These are phyloP conservation scores for Eucommia ulmoides DNA, from an alignment of 257 asterid species.

Conservation along the genomic window DNA sequence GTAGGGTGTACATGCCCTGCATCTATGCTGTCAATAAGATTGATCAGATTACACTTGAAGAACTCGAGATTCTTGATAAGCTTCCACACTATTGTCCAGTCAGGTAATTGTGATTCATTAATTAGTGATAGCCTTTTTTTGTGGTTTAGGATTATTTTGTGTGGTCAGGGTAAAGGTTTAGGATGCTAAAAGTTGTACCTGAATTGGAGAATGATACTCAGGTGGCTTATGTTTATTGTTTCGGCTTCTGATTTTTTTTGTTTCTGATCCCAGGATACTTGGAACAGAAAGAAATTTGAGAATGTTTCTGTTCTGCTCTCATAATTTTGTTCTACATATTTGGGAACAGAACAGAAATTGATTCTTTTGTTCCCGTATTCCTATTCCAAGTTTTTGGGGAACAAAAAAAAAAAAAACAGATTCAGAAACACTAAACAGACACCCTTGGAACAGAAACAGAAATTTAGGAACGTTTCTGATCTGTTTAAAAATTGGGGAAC, in stretches of 20 bases:
- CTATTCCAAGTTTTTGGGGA: no score
- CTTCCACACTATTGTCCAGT: conserved; percentile 97
- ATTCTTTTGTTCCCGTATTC: no score
- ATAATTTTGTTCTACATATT: no score
- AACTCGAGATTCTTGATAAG: conserved; percentile 90
- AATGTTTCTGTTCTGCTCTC: no score
- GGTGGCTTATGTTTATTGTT: neutral
- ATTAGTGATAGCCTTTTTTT: neutral
- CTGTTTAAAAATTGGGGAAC: no score
- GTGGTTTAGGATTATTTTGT: neutral
- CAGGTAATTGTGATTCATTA: conserved; percentile 37
- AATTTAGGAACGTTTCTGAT: no score
- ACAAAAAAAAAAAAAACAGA: no score
- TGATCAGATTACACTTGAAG: conserved; percentile 96
- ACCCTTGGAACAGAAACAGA: no score
- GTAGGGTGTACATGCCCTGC: conserved; percentile 91
- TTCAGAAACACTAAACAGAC: no score
- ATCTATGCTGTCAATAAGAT: conserved; percentile 88
- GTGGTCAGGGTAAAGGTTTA: no score
- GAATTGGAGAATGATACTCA: neutral
- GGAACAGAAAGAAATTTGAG: no score
- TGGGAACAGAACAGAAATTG: no score
- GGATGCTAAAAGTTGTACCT: neutral
- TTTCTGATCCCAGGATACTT: neutral
- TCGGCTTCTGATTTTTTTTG: neutral